Evolutionary conservation across 495 filamentous ascomycete genomes (phyloP), one percentile per base, ranked within the genome.

Genomic region (Lasiosphaeria hispida): DNA sequence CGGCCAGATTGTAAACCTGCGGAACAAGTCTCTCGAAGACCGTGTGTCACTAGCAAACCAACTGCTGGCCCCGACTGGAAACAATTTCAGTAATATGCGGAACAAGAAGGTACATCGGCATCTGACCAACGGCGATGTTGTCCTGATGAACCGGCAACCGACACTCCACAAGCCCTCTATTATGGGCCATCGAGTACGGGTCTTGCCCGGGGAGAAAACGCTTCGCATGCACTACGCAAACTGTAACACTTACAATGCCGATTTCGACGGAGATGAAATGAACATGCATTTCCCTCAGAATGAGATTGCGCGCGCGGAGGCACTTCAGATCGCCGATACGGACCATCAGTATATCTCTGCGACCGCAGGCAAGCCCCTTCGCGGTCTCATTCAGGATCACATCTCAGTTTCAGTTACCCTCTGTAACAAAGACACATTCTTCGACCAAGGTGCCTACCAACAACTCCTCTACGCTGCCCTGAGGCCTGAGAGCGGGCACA

Each of bases 231-330:
- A 97, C 77, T 99, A 99, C 74, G 93, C 95, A 56, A 99, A 99
- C 71, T 97, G 94, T 73, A 97, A 97, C 69, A 96, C 95, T 10
- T 98, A 99, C 80, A 99, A 99, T 64, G 95, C 95, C n/a, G 95
- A 99, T 83, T 99, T 97, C 72, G 95, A 99, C 70, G 95, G 95
- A 70, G 95, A 99, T 65, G 95, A 99, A 74, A 99, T 99, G 95
- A 99, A 99, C 71, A 96, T 99, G 94, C 95, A 99, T 71, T 96
- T 99, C 68, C 95, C 95, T 9, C 95, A 99, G 63, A 97, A 95
- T 64, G 95, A 97, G 69, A 77, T 97, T 67, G 95, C 93, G 19
- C 82, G 94, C 57, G 86, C 91, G 3, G 95, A 99, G 73, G 94
- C 94, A 3, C 78, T 92, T 51, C 86, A 88, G 68, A 86, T 99